phyloP scores from a whole-genome alignment of 164 flowering plant genomes.

The Chimonanthus praecox region DNA sequence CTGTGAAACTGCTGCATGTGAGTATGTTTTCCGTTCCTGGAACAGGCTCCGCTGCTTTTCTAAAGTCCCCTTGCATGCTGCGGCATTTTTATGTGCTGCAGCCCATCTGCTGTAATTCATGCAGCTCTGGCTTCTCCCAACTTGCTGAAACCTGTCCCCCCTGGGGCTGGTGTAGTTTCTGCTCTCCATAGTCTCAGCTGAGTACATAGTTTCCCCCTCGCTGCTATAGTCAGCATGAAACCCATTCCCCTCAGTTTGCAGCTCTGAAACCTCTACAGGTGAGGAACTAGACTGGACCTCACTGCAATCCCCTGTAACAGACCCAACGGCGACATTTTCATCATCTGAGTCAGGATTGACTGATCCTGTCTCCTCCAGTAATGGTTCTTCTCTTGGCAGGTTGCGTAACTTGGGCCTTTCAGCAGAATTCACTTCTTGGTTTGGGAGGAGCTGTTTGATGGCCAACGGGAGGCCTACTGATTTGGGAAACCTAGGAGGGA shows the following conservation, averaged over 20 bases:
- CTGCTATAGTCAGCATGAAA: constrained; percentile 46
- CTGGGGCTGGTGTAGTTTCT: constrained; percentile 76
- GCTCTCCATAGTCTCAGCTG: constrained; percentile 97
- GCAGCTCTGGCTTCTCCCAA: constrained; percentile 95
- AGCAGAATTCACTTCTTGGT: constrained; percentile 35
- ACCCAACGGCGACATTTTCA: constrained; percentile 50
- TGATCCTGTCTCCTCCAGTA: constrained; percentile 14
- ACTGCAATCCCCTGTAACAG: constrained; percentile 49
- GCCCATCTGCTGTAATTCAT: constrained; percentile 79
- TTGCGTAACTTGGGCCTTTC: constrained; percentile 19
- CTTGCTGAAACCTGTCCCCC: constrained; percentile 58
- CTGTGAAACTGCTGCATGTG: constrained; percentile 70
- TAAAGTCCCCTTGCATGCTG: constrained; percentile 32
- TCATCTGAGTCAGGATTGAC: constrained; percentile 29
- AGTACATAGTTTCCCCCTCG: constrained; percentile 92
- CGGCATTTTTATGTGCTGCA: constrained; percentile 33
- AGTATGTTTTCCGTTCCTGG: constrained; percentile 62
- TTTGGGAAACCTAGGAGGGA: constrained; percentile 60
- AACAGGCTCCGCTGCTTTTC: constrained; percentile 61
- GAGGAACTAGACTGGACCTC: constrained; percentile 73
- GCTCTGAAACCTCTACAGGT: constrained; percentile 29
- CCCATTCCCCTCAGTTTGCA: constrained; percentile 27
- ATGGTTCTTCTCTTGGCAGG: constrained; percentile 17
- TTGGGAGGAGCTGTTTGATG: constrained; percentile 23
- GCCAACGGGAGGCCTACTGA: constrained; percentile 24